Conservation (phyloP, 75 land plant genomes). For the Azolla pinnata region DNA sequence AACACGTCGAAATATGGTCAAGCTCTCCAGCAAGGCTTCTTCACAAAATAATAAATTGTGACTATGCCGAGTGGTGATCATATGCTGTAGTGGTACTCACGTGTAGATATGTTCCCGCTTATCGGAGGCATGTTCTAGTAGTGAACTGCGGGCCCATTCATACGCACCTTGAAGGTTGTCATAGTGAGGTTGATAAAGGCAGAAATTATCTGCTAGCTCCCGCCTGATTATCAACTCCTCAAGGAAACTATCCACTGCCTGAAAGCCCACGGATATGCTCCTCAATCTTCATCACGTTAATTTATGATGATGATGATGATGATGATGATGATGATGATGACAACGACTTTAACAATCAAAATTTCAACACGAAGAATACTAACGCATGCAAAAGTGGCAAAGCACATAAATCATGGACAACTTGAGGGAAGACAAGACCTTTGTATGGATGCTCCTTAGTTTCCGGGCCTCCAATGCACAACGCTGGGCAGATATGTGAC, state of each 20-base stretch:
- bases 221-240: constrained; percentile 88
- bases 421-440: constrained; percentile 29
- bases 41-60: no score
- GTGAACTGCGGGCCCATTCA: constrained; percentile 86
- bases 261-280: no score
- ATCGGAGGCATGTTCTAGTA: constrained; percentile 84
- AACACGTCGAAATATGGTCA: no score
- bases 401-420: background rate
- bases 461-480: constrained; percentile 80
- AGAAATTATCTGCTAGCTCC: constrained; percentile 92
- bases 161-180: constrained; percentile 82
- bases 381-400: background rate
- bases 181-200: constrained; percentile 84
- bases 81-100: constrained; percentile 53
- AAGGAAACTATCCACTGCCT: constrained; percentile 86
- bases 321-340: no score
- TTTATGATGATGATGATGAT: no score
- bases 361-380: no score
- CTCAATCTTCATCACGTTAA: no score
- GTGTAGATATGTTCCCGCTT: constrained; percentile 78
- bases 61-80: no score
- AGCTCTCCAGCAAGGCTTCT: no score
- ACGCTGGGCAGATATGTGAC: constrained; percentile 85
- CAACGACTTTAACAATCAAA: no score
- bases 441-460: constrained; percentile 39